Evolutionary conservation across 495 filamentous ascomycete species (phyloP).

Genomic region (Massariosphaeria phaeospora): DNA sequence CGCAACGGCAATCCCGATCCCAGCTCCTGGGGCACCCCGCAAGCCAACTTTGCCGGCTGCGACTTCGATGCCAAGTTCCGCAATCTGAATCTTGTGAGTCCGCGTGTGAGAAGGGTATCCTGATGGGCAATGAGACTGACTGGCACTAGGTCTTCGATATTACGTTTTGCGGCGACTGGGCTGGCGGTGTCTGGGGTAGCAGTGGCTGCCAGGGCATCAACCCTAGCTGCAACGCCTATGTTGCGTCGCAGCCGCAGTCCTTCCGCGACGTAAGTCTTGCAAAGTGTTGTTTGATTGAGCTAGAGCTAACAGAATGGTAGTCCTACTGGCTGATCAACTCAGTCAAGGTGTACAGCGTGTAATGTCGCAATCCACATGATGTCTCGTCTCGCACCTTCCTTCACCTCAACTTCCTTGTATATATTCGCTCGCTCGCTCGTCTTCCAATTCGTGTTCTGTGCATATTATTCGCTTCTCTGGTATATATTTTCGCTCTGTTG

Average conservation of each 20-base stretch:
- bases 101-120: background rate
- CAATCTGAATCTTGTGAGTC: slow-evolving; percentile 33
- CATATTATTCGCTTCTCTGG: background rate
- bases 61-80: slow-evolving; percentile 32
- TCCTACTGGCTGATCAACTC: slow-evolving; percentile 41
- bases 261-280: slow-evolving; percentile 30
- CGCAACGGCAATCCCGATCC: slow-evolving; percentile 32
- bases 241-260: slow-evolving; percentile 33
- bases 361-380: too few species aligned
- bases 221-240: slow-evolving; percentile 37
- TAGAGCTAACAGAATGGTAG: background rate
- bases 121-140: background rate
- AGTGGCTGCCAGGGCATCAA: slow-evolving; percentile 21
- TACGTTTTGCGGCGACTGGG: slow-evolving; percentile 39
- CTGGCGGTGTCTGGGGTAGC: slow-evolving; percentile 31
- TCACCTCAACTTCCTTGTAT: background rate
- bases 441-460: slow-evolving; percentile 3
- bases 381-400: background rate
- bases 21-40: slow-evolving; percentile 28
- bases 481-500: too few species aligned
- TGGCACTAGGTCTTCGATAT: slow-evolving; percentile 49
- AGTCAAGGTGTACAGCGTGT: slow-evolving; percentile 37
- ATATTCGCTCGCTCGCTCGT: slow-evolving; percentile 5
- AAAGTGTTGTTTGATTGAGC: background rate
- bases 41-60: slow-evolving; percentile 35